A percentile compares a stretch with the other conserved stretches of the same genome.
Evolutionary conservation across 768 basidiomycete species (phyloP).

Genomic region (Leccinum ochraceum): DNA sequence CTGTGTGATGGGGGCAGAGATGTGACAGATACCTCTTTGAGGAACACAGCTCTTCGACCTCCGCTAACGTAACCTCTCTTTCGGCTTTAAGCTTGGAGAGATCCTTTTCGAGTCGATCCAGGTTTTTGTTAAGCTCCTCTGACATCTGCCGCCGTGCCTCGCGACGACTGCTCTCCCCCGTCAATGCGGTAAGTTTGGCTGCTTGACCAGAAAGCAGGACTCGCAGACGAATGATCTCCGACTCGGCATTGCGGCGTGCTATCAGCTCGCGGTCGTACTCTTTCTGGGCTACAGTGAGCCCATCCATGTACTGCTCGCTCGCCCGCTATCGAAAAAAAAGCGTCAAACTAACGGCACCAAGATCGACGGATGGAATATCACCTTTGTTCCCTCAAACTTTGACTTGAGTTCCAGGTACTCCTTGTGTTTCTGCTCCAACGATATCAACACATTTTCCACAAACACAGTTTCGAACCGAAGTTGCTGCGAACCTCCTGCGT

Average conservation of each 20-base stretch:
- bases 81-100: constrained; percentile 86
- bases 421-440: constrained; percentile 63
- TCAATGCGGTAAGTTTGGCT: constrained; percentile 80
- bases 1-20: constrained; percentile 18
- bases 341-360: constrained; percentile 1
- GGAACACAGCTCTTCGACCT: constrained; percentile 86
- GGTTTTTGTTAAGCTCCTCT: constrained; percentile 72
- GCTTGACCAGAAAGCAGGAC: constrained; percentile 89
- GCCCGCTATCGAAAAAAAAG: constrained; percentile 57
- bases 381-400: constrained; percentile 87
- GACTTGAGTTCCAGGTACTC: constrained; percentile 66
- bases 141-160: constrained; percentile 80
- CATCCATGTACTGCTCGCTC: constrained; percentile 90
- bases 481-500: constrained; percentile 57
- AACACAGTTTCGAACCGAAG: constrained; percentile 74
- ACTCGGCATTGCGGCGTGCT: constrained; percentile 86
- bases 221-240: constrained; percentile 83
- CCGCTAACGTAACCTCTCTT: constrained; percentile 88
- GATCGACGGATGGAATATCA: constrained; percentile 37
- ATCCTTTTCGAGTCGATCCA: constrained; percentile 81
- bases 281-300: constrained; percentile 87
- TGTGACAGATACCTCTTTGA: constrained; percentile 59
- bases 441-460: constrained; percentile 65
- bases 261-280: constrained; percentile 94
- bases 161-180: constrained; percentile 72